A percentile compares a stretch with the other conserved stretches of the same genome.
Conservation (phyloP, 2,329 filamentous ascomycete species). For the Cladophialophora chaetospira region DNA sequence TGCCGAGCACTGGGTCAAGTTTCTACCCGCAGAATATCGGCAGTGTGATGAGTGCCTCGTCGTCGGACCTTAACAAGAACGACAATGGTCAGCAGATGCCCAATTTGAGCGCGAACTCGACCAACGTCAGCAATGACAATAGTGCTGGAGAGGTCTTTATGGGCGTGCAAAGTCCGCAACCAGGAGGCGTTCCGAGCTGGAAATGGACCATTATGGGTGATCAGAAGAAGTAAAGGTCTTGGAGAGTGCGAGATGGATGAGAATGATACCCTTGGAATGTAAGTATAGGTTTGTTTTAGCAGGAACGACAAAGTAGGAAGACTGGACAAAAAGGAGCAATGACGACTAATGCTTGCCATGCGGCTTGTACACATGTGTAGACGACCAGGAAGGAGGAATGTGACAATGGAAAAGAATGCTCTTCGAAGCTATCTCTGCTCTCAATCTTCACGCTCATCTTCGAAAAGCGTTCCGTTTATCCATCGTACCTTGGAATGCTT, state of each 20-base stretch:
- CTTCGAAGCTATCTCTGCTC: background rate
- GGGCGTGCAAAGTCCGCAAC: constrained; percentile 31
- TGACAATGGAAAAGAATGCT: background rate
- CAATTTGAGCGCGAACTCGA: constrained; percentile 16
- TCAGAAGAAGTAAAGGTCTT: constrained; percentile 21
- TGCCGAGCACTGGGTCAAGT: constrained; percentile 11
- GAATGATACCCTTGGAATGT: constrained; percentile 17
- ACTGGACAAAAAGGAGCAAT: background rate
- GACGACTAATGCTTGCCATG: background rate
- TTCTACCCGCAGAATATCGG: constrained; percentile 24
- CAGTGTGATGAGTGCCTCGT: constrained; percentile 18
- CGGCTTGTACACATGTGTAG: background rate
- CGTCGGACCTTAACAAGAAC: constrained; percentile 19
- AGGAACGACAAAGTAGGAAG: background rate
- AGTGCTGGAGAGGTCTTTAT: constrained; percentile 33
- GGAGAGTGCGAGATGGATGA: background rate
- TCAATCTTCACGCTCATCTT: background rate
- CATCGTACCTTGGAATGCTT: background rate
- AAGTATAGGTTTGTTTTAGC: constrained; percentile 9
- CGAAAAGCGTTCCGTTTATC: background rate
- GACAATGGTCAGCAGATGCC: constrained; percentile 19
- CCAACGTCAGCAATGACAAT: constrained; percentile 15
- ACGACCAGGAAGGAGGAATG: background rate
- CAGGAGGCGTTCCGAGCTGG: constrained; percentile 29
- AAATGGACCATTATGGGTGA: constrained; percentile 32